Evolutionary conservation across 2,329 filamentous ascomycete species (phyloP), one percentile per base, ranked within the genome.

Genomic region (Emergomyces orientalis): DNA sequence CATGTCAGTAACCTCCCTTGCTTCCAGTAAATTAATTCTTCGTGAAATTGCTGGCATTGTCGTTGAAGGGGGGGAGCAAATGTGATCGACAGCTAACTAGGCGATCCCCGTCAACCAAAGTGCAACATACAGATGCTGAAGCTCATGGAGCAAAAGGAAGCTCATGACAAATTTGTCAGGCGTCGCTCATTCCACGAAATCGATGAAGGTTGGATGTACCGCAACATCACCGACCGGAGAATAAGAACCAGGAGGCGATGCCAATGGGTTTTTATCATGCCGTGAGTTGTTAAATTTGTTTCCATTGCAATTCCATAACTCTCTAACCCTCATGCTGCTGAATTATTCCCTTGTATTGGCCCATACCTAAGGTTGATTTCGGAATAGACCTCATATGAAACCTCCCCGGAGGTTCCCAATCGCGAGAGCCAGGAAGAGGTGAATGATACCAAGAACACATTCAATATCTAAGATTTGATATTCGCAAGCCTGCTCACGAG

Each of bases 201-300:
- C 5, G 71, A 75, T 13, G 73, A 75, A 57, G 71, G 70, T 43
- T 63, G 65, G n/a, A 69, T 71, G 63, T 75, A 75, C 62, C 72
- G 37, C n/a, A 22, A 6, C n/a, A 39, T 39, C 55, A 41, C 55
- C 5, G 17, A 13, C n/a, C 4, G 25, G 14, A 19, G 73, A 22
- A 61, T 32, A 13, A 41, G n/a, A 32, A 32, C 47, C 13, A 39
- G 47, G 17, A 54, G 17, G 43, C 25, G 58, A 45, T 49, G 55
- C 55, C 22, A 17, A 14, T 57, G n/a, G n/a, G n/a, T 19, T 34
- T 34, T 34, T 41, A 30, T 22, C 25, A 41, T 25, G 2, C 25
- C 37, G 25, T 39, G 8, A 43, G 34, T 41, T 19, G 25, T 27
- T 17, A 11, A 25, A 7, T 45, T 51, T 51, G 17, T 51, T 51